Evolutionary conservation across 257 asterid species (phyloP).

Genomic region (Jacaranda mimosifolia): DNA sequence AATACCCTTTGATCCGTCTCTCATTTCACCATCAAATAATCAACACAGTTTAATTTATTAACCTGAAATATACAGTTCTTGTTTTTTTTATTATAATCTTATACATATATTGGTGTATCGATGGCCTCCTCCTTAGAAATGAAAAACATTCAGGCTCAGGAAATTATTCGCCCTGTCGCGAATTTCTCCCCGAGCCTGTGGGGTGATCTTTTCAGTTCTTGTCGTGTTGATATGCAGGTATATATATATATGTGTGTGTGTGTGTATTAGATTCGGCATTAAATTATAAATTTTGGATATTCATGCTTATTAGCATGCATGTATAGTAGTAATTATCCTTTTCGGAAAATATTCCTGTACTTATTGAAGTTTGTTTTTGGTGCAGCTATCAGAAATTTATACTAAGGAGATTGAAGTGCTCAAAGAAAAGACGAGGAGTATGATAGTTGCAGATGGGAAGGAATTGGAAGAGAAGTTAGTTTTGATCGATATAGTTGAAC

Average conservation of each 20-base stretch:
- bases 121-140: conserved; percentile 1
- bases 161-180: conserved; percentile 26
- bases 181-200: conserved; percentile 30
- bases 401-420: not conserved
- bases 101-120: not conserved
- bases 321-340: not conserved
- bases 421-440: conserved; percentile 15
- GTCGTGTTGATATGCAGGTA: conserved; percentile 17
- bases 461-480: not conserved
- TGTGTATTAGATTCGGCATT: too few species aligned
- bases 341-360: not conserved
- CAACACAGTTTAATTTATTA: not conserved
- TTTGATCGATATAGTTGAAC: conserved; percentile 23
- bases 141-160: not conserved
- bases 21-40: not conserved
- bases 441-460: not conserved
- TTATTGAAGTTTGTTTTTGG: not conserved
- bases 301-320: not conserved
- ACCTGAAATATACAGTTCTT: too few species aligned
- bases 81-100: too few species aligned
- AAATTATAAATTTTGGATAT: too few species aligned
- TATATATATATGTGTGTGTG: too few species aligned
- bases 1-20: not conserved
- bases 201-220: conserved; percentile 34
- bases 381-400: conserved; percentile 20